Percentiles rank a stretch among this genome's conserved stretches.
Conservation (phyloP, 2,329 filamentous ascomycete species). For the Thielaviopsis populi region DNA sequence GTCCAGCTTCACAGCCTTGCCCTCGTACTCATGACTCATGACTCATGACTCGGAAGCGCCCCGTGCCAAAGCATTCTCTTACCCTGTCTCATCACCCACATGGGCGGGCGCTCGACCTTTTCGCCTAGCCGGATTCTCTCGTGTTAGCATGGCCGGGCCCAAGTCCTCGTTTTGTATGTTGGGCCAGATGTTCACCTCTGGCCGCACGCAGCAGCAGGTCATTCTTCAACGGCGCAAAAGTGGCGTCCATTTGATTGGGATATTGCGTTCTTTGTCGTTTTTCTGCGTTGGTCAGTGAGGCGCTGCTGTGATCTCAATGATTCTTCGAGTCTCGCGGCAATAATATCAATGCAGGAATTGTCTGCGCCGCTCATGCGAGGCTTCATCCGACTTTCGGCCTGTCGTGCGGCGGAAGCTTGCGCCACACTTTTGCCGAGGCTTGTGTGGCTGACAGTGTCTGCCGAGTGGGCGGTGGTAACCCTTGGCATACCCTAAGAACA, state of each 20-base stretch:
- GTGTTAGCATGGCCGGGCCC: neutral
- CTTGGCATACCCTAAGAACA: neutral
- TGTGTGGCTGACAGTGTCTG: neutral
- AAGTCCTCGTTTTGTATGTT: neutral
- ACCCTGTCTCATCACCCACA: constrained; percentile 99
- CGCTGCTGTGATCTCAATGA: neutral
- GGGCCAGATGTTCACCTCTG: constrained; percentile 44
- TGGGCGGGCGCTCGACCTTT: constrained; percentile 79
- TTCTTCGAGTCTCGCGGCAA: neutral
- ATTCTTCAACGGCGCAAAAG: constrained; percentile 75
- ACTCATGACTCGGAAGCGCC: neutral
- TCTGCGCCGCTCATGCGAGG: neutral
- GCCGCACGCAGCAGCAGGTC: constrained; percentile 83
- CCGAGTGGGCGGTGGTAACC: neutral
- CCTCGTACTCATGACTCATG: neutral
- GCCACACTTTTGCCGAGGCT: neutral
- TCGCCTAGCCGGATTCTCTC: constrained; percentile 43
- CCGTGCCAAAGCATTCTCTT: constrained; percentile 21
- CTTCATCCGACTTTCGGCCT: neutral
- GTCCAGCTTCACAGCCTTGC: neutral
- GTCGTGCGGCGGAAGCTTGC: neutral
- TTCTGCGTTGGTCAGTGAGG: neutral
- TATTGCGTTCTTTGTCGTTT: constrained; percentile 1
- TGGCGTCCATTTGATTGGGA: constrained; percentile 11
- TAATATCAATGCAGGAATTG: neutral